phyloP scores from a whole-genome alignment of 2,329 filamentous ascomycete genomes.

The Zarea fungicola region DNA sequence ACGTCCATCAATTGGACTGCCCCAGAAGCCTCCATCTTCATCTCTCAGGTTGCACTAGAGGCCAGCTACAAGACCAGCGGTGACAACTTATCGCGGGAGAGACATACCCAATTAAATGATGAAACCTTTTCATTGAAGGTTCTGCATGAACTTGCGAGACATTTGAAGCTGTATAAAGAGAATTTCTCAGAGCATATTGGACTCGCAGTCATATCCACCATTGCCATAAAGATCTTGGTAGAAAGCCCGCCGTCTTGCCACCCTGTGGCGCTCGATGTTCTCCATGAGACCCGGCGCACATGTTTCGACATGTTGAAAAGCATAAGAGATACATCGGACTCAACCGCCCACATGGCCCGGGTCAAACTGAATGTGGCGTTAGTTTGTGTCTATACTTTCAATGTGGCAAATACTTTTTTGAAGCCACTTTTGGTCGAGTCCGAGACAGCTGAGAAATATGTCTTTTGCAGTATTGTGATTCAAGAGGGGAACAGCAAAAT shows the following conservation, averaged over 20 bases:
- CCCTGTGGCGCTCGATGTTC: fast-evolving
- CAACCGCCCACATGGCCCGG: background rate
- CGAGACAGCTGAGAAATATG: background rate
- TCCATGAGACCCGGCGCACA: background rate
- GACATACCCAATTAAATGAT: background rate
- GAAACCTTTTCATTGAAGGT: background rate
- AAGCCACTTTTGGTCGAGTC: background rate
- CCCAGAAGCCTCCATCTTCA: background rate
- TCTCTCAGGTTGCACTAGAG: background rate
- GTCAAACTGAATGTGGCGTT: background rate
- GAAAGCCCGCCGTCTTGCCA: background rate
- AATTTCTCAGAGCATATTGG: background rate
- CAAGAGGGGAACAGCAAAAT: background rate
- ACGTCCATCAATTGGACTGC: constrained; percentile 6
- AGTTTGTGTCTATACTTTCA: background rate
- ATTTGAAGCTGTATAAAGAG: background rate
- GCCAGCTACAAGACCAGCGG: background rate
- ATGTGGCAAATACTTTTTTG: background rate
- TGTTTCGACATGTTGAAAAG: background rate
- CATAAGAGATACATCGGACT: fast-evolving
- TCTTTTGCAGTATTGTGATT: background rate
- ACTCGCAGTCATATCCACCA: background rate
- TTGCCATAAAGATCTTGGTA: background rate
- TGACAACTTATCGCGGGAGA: no score
- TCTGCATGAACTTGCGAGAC: background rate